These are phyloP conservation scores for Ogataea ramenticola DNA, from an alignment of 805 yeast species.

Conservation along the genomic window DNA sequence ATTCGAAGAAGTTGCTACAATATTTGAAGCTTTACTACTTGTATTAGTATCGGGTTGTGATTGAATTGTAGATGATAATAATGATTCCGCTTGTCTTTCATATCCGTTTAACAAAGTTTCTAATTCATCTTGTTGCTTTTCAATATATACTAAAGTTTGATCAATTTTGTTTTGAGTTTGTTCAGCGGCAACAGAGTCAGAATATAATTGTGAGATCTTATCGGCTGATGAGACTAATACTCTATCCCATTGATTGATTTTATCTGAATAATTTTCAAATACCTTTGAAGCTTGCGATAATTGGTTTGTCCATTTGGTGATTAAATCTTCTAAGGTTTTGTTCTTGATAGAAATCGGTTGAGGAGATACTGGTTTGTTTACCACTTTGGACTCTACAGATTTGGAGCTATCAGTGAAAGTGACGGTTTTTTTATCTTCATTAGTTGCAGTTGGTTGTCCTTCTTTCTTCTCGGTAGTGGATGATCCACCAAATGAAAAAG, in stretches of 20 bases:
- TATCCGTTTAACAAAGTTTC: slow-evolving; percentile 77
- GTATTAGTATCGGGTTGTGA: not conserved
- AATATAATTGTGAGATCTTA: slow-evolving; percentile 68
- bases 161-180: slow-evolving; percentile 80
- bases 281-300: slow-evolving; percentile 64
- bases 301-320: slow-evolving; percentile 89
- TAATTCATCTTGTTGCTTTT: slow-evolving; percentile 86
- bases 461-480: not conserved
- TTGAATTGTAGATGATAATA: slow-evolving; percentile 26
- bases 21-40: not conserved
- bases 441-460: not conserved
- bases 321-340: slow-evolving; percentile 86
- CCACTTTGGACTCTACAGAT: not conserved
- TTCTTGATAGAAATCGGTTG: slow-evolving; percentile 76
- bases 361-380: slow-evolving; percentile 47
- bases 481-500: not conserved
- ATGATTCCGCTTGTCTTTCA: slow-evolving; percentile 61
- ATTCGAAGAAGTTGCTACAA: not conserved
- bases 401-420: not conserved
- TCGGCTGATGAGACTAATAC: slow-evolving; percentile 80
- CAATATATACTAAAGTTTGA: slow-evolving; percentile 78
- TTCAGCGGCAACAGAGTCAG: slow-evolving; percentile 76
- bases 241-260: slow-evolving; percentile 81
- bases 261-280: slow-evolving; percentile 67
- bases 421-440: slow-evolving; percentile 4